A percentile compares a stretch with the other conserved stretches of the same genome.
Evolutionary conservation across 1,284 basidiomycete species (phyloP).

Genomic region (Agaricales sp.): DNA sequence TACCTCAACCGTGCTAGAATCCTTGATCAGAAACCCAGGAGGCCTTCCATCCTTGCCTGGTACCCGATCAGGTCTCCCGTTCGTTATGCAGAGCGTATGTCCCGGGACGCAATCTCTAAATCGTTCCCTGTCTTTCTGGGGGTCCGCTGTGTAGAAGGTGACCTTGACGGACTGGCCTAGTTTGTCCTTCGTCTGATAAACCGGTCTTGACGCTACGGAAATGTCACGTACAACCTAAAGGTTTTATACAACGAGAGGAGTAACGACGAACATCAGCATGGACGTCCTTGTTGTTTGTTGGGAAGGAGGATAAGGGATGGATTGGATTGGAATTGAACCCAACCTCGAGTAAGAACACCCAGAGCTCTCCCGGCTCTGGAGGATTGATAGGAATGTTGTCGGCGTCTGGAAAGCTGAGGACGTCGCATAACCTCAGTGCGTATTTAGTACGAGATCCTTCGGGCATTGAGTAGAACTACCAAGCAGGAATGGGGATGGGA

Average conservation of each 20-base stretch:
- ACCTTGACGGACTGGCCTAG: background rate
- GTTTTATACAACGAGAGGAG: background rate
- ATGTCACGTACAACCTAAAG: background rate
- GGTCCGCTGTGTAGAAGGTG: background rate
- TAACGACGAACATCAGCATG: background rate
- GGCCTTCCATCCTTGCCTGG: slow-evolving; percentile 12
- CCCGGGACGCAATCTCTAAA: background rate
- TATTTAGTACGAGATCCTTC: background rate
- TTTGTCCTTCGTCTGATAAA: background rate
- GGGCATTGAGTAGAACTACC: too few relatives aligned
- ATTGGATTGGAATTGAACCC: background rate
- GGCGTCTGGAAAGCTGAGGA: background rate
- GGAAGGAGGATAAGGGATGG: too few relatives aligned
- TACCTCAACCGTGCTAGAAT: slow-evolving; percentile 5
- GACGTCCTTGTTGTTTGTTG: too few relatives aligned
- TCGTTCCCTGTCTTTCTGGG: background rate
- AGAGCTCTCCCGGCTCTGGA: background rate
- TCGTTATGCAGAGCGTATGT: background rate
- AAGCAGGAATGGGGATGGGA: too few relatives aligned
- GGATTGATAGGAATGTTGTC: background rate
- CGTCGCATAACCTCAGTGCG: background rate
- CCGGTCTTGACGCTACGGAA: background rate
- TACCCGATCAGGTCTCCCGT: background rate
- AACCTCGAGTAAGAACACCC: background rate
- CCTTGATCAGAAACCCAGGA: slow-evolving; percentile 12